Evolutionary conservation across 2,329 filamentous ascomycete genomes (phyloP).

Genomic region (Penicillium polonicum): DNA sequence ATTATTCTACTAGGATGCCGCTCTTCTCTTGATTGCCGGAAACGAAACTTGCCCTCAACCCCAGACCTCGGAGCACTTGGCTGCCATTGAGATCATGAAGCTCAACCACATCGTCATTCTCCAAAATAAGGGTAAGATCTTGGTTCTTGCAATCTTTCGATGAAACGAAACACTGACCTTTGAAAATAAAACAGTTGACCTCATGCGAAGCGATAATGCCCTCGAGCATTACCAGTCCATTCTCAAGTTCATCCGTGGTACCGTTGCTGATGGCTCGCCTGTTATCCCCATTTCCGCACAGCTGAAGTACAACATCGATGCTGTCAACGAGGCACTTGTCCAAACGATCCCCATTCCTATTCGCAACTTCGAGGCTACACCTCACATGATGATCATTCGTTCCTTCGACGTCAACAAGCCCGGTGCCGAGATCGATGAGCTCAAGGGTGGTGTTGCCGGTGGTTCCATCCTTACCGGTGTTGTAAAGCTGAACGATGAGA

Average conservation of each 20-base stretch:
- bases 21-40: constrained; percentile 90
- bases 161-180: not conserved
- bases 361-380: constrained; percentile 85
- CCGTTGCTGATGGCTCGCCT: constrained; percentile 89
- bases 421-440: constrained; percentile 94
- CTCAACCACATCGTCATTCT: constrained; percentile 99
- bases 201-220: constrained; percentile 95
- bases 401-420: constrained; percentile 99
- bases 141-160: not conserved
- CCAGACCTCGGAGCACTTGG: constrained; percentile 97
- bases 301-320: constrained; percentile 99
- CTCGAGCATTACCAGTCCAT: constrained; percentile 95
- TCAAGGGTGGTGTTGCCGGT: constrained; percentile 98
- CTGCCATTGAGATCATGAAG: constrained; percentile 99
- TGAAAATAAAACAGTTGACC: constrained; percentile 60
- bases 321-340: constrained; percentile 93
- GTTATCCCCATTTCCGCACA: constrained; percentile 97
- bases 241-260: constrained; percentile 96
- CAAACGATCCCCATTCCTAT: constrained; percentile 90
- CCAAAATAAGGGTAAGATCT: constrained; percentile 74
- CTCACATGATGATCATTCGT: constrained; percentile 98
- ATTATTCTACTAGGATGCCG: constrained; percentile 63
- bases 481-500: constrained; percentile 94
- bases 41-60: constrained; percentile 98
- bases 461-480: constrained; percentile 96